phyloP scores from a whole-genome alignment of 305 asterid species.

The Solanum hybrid region DNA sequence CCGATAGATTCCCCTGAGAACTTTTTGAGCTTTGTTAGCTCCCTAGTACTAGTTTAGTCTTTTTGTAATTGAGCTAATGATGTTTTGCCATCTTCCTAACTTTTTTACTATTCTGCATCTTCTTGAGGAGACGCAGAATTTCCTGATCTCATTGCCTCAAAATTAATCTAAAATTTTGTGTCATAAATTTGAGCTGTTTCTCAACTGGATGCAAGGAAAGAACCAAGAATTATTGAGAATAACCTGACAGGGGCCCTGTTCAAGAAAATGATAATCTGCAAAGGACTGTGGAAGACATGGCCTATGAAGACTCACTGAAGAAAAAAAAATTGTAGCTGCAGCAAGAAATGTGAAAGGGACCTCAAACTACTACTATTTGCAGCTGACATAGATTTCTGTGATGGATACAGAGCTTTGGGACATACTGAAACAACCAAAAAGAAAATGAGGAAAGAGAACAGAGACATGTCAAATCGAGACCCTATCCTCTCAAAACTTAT shows the following conservation, averaged over 20 bases:
- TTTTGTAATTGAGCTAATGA: neutral
- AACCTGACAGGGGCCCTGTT: neutral
- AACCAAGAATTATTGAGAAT: neutral
- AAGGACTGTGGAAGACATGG: neutral
- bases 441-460: neutral
- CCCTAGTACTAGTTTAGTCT: neutral
- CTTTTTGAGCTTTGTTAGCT: neutral
- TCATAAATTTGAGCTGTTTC: neutral
- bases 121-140: neutral
- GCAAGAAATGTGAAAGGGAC: neutral
- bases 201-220: neutral
- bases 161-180: neutral
- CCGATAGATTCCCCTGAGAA: neutral
- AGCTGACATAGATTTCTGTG: neutral
- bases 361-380: neutral
- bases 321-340: neutral
- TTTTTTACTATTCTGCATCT: neutral
- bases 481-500: neutral
- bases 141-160: neutral
- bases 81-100: neutral
- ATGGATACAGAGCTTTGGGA: neutral
- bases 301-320: neutral
- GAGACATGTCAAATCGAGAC: slow-evolving; percentile 1
- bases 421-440: neutral
- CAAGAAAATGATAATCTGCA: neutral